Base-by-base conservation (phyloP, 2,329 filamentous ascomycete genomes). In the Xylaria sp. region DNA sequence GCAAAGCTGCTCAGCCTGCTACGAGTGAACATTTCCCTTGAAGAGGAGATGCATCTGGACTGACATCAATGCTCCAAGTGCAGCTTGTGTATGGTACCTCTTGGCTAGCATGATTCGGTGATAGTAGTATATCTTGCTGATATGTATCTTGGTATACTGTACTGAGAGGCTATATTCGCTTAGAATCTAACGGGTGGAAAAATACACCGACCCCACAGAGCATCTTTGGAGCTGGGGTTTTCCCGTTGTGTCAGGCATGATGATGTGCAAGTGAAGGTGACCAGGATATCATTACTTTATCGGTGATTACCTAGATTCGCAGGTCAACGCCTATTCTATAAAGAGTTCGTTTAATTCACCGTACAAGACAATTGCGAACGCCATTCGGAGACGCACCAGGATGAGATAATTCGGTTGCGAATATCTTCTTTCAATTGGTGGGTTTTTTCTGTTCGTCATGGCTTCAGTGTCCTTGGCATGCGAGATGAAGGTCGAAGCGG, bases 161-260 rank as follows among this genome's bases (percentile, higher is more conserved):
- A 56, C 61, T 38, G n/a, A 22, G 22, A 42, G 36, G 22, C 15
- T 42, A 5, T 17, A 15, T 49, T 50, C n/a, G 45, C 39, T 29
- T 61, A 53, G 36, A n/a, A 33, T 65, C n/a, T 69, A 42, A 69
- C 38, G 50, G 66, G 66, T 69, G 66, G 66, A 67, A 66, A 63
- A 69, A 66, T 9, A 55, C n/a, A n/a, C 17, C 33, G n/a, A 36
- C 54, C 54, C 62, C 66, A 33, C 54, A 54, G 9, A 13, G 13
- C 13, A 15, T 39, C 17, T 29, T n/a, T 49, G 63, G 49, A 42
- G 38, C 49, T 36, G 15, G n/a, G 25, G 33, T 53, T 49, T 49
- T 20, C 55, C 49, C 55, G 54, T 47, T 47, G 20, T 29, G 15
- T 61, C 31, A 4, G 5, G 25, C 39, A n/a, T 49, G 39, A 13